These are phyloP conservation scores for Teratosphaeria pseudoeucalypti DNA, from an alignment of 2,329 filamentous ascomycete genomes.

Conservation along the genomic window DNA sequence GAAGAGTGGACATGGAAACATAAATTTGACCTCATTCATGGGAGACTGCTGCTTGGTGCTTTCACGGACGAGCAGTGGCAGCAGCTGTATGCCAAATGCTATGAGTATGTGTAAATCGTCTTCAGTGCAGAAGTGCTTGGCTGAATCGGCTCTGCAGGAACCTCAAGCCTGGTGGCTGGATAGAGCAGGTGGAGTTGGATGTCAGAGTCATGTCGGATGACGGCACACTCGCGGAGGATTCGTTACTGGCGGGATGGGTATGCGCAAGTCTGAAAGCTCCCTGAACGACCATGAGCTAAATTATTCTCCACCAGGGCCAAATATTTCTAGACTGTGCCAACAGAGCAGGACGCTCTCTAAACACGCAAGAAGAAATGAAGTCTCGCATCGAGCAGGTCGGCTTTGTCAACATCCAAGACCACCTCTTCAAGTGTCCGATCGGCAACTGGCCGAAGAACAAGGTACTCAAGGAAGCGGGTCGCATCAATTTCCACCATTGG, in stretches of 20 bases:
- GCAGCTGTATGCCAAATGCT: slow-evolving; percentile 5
- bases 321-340: not conserved
- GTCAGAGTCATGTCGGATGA: slow-evolving; percentile 1
- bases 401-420: slow-evolving; percentile 1
- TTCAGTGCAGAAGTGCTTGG: not conserved
- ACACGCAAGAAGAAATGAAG: slow-evolving; percentile 1
- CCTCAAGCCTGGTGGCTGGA: not conserved
- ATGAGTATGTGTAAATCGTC: slow-evolving; percentile 2
- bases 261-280: not conserved
- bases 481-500: slow-evolving; percentile 2
- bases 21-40: slow-evolving; percentile 32
- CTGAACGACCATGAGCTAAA: not conserved
- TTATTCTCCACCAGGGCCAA: not conserved
- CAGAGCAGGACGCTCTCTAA: not conserved
- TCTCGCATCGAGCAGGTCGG: slow-evolving; percentile 1
- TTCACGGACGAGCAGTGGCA: slow-evolving; percentile 9
- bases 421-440: slow-evolving; percentile 1
- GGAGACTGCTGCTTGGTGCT: slow-evolving; percentile 20
- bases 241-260: not conserved
- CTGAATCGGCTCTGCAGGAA: not conserved
- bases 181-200: slow-evolving; percentile 1
- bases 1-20: slow-evolving; percentile 9
- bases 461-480: not conserved
- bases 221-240: not conserved
- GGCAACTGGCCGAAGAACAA: slow-evolving; percentile 1